Base-by-base conservation (phyloP, 2,329 filamentous ascomycete species). In the Cercospora sesami region DNA sequence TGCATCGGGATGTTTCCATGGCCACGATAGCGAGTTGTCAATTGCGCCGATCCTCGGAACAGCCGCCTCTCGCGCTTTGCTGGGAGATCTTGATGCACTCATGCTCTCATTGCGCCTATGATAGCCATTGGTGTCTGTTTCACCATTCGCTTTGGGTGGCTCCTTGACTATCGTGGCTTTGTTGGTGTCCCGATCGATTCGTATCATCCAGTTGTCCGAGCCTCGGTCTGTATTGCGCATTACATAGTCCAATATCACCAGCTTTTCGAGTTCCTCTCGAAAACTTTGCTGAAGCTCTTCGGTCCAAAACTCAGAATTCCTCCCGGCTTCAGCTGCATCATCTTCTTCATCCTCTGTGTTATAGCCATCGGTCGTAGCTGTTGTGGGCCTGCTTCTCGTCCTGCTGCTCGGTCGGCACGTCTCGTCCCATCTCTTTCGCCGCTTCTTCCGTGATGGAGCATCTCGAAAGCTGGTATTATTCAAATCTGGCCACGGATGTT, bases 201-300 rank as follows among this genome's bases (percentile, higher is more conserved):
- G 95, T 77, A 99, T 93, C 95, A 99, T 99, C 95, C 95, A 99
- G 75, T 99, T 99, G 79, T 99, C 95, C 66, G 97, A 84, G 1
- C 95, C 95, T 80, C 95, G 88, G 79, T 99, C 95, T 1, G 95
- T 99, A 77, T 99, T 99, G 67, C 95, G 89, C 95, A 99, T 99
- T 71, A 99, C 96, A 78, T 99, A 99, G 80, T 99, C 95, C 72
- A 99, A 81, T 75, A 99, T 96, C 23, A 99, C 96, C 7, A 99
- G 84, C 80, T 97, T 98, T 81, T 99, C 95, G 59, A 99, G 85
- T 81, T 98, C 92, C 79, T 99, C 95, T 42, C 95, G 86, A 78
- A 99, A 97, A 0, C 92, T 91, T 79, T 96, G 92, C 77, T 98
- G 96, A 57, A 99, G 80, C 5, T 85, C 82, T 62, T 96, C 91